Evolutionary conservation across 768 basidiomycete genomes (phyloP).

Genomic region (Crucibulum laeve): DNA sequence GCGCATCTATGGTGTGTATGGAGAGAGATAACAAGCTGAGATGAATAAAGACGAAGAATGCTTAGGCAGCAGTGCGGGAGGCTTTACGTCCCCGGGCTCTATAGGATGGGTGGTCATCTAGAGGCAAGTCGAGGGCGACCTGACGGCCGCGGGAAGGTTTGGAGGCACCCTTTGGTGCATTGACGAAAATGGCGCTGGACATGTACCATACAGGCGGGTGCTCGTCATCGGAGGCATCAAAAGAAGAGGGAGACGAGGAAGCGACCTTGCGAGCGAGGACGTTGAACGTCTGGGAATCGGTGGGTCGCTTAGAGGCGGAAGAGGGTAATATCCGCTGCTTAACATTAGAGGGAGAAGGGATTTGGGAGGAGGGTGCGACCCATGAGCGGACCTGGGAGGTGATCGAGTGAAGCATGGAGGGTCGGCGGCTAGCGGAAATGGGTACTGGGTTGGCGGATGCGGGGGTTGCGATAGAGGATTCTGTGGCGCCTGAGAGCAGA

Average conservation of each 20-base stretch:
- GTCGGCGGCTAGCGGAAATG: conserved; percentile 22
- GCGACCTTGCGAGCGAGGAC: conserved; percentile 8
- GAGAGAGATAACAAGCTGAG: neutral
- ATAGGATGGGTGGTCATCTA: conserved; percentile 27
- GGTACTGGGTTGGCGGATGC: conserved; percentile 32
- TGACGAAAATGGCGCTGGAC: conserved; percentile 11
- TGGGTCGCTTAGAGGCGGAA: no score
- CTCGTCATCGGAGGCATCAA: conserved; percentile 14
- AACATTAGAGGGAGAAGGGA: conserved; percentile 19
- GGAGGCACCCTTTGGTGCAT: conserved; percentile 6
- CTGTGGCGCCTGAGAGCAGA: conserved; percentile 32
- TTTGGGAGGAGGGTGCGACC: conserved; percentile 29
- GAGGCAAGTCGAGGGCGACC: conserved; percentile 7
- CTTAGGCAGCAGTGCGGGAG: conserved; percentile 30
- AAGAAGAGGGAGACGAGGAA: conserved; percentile 12
- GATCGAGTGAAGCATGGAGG: conserved; percentile 32
- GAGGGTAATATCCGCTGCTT: conserved; percentile 14
- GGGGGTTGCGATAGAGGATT: conserved; percentile 50
- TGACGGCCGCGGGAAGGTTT: conserved; percentile 8
- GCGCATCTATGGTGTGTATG: neutral
- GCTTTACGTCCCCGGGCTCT: conserved; percentile 38
- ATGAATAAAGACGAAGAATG: conserved; percentile 1
- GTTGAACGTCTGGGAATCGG: conserved; percentile 16
- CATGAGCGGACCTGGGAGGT: conserved; percentile 42
- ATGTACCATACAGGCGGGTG: conserved; percentile 17